Percentiles rank a stretch among this genome's conserved stretches.
Evolutionary conservation across 2,329 filamentous ascomycete genomes (phyloP).

Genomic region (Fusarium sulawesiense): DNA sequence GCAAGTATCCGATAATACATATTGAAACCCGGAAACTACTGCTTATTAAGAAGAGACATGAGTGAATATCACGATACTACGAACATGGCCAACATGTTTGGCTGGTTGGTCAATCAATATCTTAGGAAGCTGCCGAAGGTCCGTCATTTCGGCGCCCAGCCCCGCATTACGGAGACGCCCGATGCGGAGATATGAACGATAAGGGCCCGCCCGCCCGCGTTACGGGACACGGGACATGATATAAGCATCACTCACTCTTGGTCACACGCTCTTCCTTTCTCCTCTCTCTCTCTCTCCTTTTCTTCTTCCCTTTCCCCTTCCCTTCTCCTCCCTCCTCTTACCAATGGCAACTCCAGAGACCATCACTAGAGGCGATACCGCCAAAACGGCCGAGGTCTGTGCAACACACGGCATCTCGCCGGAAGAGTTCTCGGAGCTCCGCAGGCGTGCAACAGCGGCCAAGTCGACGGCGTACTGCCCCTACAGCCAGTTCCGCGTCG

Average conservation of each 20-base stretch:
- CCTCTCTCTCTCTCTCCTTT: neutral
- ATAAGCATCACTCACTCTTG: slow-evolving; percentile 16
- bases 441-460: slow-evolving; percentile 72
- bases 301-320: neutral
- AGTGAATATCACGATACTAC: neutral
- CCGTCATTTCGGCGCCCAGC: slow-evolving; percentile 37
- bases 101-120: neutral
- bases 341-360: slow-evolving; percentile 41
- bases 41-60: neutral
- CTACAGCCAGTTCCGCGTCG: slow-evolving; percentile 93
- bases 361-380: slow-evolving; percentile 45
- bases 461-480: slow-evolving; percentile 89
- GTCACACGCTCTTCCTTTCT: neutral
- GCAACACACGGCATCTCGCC: slow-evolving; percentile 62
- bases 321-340: neutral
- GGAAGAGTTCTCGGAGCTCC: slow-evolving; percentile 73
- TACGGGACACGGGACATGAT: slow-evolving; percentile 29
- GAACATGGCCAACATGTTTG: neutral
- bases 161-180: slow-evolving; percentile 42
- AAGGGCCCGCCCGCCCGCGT: slow-evolving; percentile 32
- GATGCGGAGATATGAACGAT: slow-evolving; percentile 41
- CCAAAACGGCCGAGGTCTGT: slow-evolving; percentile 46
- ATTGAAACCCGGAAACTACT: neutral
- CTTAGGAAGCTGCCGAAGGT: slow-evolving; percentile 23
- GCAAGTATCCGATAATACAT: slow-evolving; percentile 39